Evolutionary conservation across 129 eudicot genomes (phyloP), one percentile per base, ranked within the genome.

Genomic region (Escallonia herrerae): DNA sequence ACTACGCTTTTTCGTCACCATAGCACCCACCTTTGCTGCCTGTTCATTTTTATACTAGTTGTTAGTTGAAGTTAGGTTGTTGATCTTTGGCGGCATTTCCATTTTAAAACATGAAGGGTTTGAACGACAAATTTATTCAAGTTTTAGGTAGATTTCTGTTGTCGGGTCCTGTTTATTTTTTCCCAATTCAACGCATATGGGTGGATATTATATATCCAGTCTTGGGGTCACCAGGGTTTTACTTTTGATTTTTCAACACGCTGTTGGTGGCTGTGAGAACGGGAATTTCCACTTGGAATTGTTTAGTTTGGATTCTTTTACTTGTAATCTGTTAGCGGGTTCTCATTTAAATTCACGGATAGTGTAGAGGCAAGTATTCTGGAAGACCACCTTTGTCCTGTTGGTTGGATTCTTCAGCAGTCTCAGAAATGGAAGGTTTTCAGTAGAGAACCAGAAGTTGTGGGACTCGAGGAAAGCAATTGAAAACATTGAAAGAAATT

Each of bases 11-110:
- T 40, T 50, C 67, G 65, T 58, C 72, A 59, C 58, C 67, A 43
- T 11, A 57, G 58, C 57, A 49, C 76, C 80, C 66, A 58, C 75
- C 75, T 41, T 53, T 43, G 33, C 33, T 55, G 48, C 8, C 4
- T 65, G 39, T 68, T 68, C 67, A 55, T 75, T 51, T 22, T 22
- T 22, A 22, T 22, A 22, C 33, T 22, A 49, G 75, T 82, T 65
- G 73, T 71, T 76, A 82, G 94, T 80, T 89, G 85, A 75, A 79
- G 33, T 87, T 69, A 78, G 87, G 87, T 76, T 67, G 66, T 74
- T 55, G 69, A 75, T 53, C 68, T 70, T 72, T 89, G 76, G 87
- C 80, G 79, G 81, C 81, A 74, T 76, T 76, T 76, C 74, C 74
- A 62, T 78, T 65, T 40, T 13, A 51, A 74, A 50, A 67, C 38